Evolutionary conservation across 108 stramenopile species (phyloP), one percentile per base, ranked within the genome.

Genomic region (Nitzschia sp.): DNA sequence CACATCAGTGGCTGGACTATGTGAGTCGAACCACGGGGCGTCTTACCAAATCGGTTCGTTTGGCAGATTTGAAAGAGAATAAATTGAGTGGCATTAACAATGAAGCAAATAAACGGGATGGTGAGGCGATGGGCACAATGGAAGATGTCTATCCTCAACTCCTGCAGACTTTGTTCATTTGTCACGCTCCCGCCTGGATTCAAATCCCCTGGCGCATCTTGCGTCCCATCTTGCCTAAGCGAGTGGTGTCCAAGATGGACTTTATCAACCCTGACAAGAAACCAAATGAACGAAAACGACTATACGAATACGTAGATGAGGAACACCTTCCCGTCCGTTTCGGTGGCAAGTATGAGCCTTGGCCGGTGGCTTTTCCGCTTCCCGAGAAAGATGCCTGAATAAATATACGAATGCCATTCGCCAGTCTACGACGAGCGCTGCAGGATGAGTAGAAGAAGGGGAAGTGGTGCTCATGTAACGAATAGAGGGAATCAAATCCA

Each of bases 91-190:
- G 15, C 2, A 47, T 44, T 4, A 30, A 45, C 45, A 27, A 32
- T 21, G 54, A 66, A 34, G 15, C 26, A 23, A 15, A 34, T 11
- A 45, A 58, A 34, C 30, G 64, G 19, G 53, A 66, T 38, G 72
- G 63, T 9, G 55, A 3, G 36, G 65, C 56, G 16, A 57, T 45
- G 31, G 23, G 19, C 1, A 22, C 25, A 4, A 58, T 55, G 63
- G 72, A 73, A 66, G 65, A 73, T 66, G 31, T 45, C 2, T 76
- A 76, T 45, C 75, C 75, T 27, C 75, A 76, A 63, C n/a, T 69
- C 19, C n/a, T 76, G 25, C 66, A 44, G 25, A 47, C 52, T 30
- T 17, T 76, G 21, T 55, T 76, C 19, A 30, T 69, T 35, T 54
- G 32, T 23, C 60, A 76, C 56, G 33, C 31, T n/a, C 71, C 71